Conservation (phyloP, 2,329 filamentous ascomycete species). For the Ceratocystis destructans region DNA sequence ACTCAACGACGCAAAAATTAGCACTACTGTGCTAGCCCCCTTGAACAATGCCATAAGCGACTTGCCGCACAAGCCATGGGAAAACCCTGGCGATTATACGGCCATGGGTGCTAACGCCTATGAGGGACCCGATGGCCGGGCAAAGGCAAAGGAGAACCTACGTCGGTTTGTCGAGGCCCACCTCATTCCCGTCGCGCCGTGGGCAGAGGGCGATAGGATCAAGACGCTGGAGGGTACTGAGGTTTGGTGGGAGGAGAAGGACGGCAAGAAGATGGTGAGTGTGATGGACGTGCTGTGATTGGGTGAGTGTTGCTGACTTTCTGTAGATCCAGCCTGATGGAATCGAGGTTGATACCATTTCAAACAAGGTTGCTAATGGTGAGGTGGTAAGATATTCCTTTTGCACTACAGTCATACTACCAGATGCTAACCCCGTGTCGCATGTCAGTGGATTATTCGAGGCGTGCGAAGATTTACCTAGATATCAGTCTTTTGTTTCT, state of each 20-base stretch:
- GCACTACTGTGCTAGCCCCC: slow-evolving; percentile 79
- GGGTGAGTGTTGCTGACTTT: slow-evolving; percentile 16
- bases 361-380: slow-evolving; percentile 69
- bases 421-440: not conserved
- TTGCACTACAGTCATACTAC: not conserved
- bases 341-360: slow-evolving; percentile 62
- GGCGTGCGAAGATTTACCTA: not conserved
- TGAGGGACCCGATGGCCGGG: slow-evolving; percentile 57
- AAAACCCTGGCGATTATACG: slow-evolving; percentile 58
- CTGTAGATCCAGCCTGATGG: slow-evolving; percentile 60
- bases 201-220: slow-evolving; percentile 52
- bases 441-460: slow-evolving; percentile 9
- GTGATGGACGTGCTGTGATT: not conserved
- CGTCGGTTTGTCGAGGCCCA: slow-evolving; percentile 75
- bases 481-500: not conserved
- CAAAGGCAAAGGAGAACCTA: slow-evolving; percentile 64
- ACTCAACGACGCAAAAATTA: slow-evolving; percentile 50
- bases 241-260: slow-evolving; percentile 69
- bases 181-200: slow-evolving; percentile 61
- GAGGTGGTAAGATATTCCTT: slow-evolving; percentile 45
- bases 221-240: slow-evolving; percentile 53
- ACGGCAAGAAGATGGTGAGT: slow-evolving; percentile 52
- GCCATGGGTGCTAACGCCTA: slow-evolving; percentile 57
- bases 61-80: slow-evolving; percentile 78
- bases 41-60: slow-evolving; percentile 66